Evolutionary conservation across 164 flowering plant species (phyloP), one percentile per base, ranked within the genome.

Genomic region (Santalum album): DNA sequence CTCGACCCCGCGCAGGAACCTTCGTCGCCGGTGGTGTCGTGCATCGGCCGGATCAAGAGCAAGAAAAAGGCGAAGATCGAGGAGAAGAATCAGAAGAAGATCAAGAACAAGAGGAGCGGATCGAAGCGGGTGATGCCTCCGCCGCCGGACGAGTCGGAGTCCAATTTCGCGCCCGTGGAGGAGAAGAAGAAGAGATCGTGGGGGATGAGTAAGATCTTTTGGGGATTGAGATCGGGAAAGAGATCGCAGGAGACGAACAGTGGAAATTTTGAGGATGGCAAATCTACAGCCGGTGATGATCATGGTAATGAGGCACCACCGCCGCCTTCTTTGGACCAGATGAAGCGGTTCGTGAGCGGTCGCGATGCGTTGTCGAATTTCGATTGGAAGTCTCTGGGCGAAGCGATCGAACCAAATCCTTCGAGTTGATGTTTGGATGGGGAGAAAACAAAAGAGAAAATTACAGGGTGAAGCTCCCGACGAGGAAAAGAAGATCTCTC

Each of bases 11-110:
- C 66, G 11, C 26, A 40, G 10, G 71, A 67, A 16, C 71, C 71
- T 1, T 27, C 56, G 6, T 67, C 71, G 2, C 71, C 71, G 0
- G 62, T 53, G 19, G 71, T 67, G 23, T 67, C 71, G 2, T 67
- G 71, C 71, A 43, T 62, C 40, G 71, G 71, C 35, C 68, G 63
- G 19, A 38, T 60, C 45, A 54, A 51, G 57, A 12, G 10, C 51
- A 57, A 27, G 54, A 65, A 59, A 36, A 58, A 54, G 44, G 34
- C 34, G 34, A 4, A 9, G n/a, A n/a, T n/a, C n/a, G n/a, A n/a
- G n/a, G n/a, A n/a, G n/a, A n/a, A n/a, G n/a, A n/a, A n/a, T n/a
- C n/a, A n/a, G n/a, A n/a, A n/a, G 34, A 4, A 9, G 34, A 4
- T 29, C 34, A 9, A 29, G 34, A 29, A 29, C 6, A 4, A 9